Evolutionary conservation across 202 grass and related monocot species (phyloP).

Genomic region (Dendrocalamus latiflorus): DNA sequence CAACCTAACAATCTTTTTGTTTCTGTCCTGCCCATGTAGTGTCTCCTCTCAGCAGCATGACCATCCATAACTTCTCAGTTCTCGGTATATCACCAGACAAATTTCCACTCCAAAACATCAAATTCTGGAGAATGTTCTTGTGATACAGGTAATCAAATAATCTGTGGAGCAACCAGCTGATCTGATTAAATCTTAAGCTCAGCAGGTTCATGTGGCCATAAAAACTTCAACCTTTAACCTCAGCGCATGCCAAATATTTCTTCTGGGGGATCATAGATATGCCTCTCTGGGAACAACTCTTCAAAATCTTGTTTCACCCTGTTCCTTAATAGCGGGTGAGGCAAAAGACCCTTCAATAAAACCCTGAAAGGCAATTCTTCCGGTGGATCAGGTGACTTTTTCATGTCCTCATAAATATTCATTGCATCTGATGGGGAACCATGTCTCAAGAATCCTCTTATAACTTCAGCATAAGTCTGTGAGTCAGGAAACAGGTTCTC

Average conservation of each 20-base stretch:
- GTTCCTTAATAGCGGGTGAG: conserved; percentile 76
- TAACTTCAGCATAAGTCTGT: conserved; percentile 92
- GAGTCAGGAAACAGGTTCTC: conserved; percentile 83
- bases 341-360: conserved; percentile 86
- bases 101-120: neutral
- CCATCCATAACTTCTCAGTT: conserved; percentile 3
- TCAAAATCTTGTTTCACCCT: conserved; percentile 97
- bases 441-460: conserved; percentile 85
- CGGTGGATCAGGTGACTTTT: conserved; percentile 73
- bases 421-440: conserved; percentile 92
- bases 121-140: conserved; percentile 5
- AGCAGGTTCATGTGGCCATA: neutral
- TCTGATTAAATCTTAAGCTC: conserved; percentile 1
- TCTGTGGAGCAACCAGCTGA: neutral
- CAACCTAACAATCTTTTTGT: neutral
- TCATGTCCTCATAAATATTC: conserved; percentile 97
- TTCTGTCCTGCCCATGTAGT: neutral
- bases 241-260: conserved; percentile 89
- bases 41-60: neutral
- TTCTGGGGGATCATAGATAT: conserved; percentile 97
- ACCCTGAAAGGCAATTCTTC: conserved; percentile 89
- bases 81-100: conserved; percentile 8
- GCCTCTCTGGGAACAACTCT: conserved; percentile 80
- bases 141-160: neutral
- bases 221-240: conserved; percentile 23